Conservation (phyloP, 352 stramenopile genomes). For the Phytopythium sindhum region DNA sequence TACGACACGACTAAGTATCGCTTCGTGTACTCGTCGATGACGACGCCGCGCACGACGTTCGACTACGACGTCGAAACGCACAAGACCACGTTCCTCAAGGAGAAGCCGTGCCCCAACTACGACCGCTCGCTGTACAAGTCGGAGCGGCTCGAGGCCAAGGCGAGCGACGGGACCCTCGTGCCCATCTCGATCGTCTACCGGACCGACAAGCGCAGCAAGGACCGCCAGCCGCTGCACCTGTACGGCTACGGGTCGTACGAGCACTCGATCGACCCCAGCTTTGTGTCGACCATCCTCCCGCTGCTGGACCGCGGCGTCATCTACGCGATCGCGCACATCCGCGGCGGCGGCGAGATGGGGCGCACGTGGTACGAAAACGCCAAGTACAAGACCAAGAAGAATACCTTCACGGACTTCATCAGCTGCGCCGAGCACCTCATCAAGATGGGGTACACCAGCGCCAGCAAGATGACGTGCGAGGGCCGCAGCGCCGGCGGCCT, state of each 20-base stretch:
- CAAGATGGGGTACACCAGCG: constrained; percentile 52
- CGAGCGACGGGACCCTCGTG: constrained; percentile 82
- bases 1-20: constrained; percentile 89
- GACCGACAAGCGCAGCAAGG: constrained; percentile 49
- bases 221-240: constrained; percentile 81
- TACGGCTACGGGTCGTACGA: constrained; percentile 97
- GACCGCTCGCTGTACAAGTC: constrained; percentile 90
- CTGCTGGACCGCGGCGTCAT: constrained; percentile 95
- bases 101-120: constrained; percentile 92
- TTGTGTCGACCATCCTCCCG: constrained; percentile 87
- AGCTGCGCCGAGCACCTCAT: constrained; percentile 91
- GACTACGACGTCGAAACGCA: constrained; percentile 76
- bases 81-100: constrained; percentile 85
- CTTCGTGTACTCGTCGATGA: constrained; percentile 92
- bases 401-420: constrained; percentile 98
- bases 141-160: constrained; percentile 86
- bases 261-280: constrained; percentile 91
- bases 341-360: constrained; percentile 97
- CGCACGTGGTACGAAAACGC: constrained; percentile 95
- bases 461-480: constrained; percentile 92
- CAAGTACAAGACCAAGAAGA: constrained; percentile 98
- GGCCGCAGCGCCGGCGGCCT: constrained; percentile 94
- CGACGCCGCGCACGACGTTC: constrained; percentile 87
- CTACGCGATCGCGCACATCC: constrained; percentile 97
- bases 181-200: constrained; percentile 84